Evolutionary conservation across 495 filamentous ascomycete genomes (phyloP), one percentile per base, ranked within the genome.

Genomic region (Tetracladium marchalianum): DNA sequence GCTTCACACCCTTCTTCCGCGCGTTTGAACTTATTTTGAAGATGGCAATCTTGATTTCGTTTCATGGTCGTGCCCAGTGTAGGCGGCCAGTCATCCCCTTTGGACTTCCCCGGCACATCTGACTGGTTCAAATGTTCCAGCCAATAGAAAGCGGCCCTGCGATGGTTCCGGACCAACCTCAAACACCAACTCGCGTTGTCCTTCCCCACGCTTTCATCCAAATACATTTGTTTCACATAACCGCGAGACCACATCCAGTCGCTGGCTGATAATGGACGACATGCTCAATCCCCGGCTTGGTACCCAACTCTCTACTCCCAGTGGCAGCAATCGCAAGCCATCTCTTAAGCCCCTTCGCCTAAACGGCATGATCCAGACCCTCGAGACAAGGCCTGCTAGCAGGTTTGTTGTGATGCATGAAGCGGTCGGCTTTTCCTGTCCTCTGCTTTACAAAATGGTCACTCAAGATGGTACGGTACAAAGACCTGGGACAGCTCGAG

Each of bases 331-430:
- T 42, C 22, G 38, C 43, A 42, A 31, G 11, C 46, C 42, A 54
- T 50, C 43, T 49, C 51, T 47, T 54, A 46, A 49, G 27, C 35
- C 51, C 42, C 51, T 31, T 15, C n/a, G 46, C 37, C 33, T 13
- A 37, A 32, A 24, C 46, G 31, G 46, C 47, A 40, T 43, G 49
- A 37, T 18, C 13, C 41, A 45, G 35, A 24, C 13, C 31, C 10
- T n/a, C 15, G 41, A 37, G 39, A 33, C 43, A 33, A 27, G 40
- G 35, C 36, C 51, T 11, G 32, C 34, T 7, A 18, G 16, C 34
- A 41, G 36, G 49, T 13, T 31, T 18, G 41, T 40, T 27, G 11
- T 39, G 1, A 17, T 11, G 15, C 32, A 9, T 11, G 6, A 39
- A 19, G 17, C 13, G 46, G 46, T 49, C 45, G 51, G 13, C 19